A percentile compares a stretch with the other conserved stretches of the same genome.
phyloP scores from a whole-genome alignment of 1,284 basidiomycete genomes.

The Ganoderma leucocontextum region DNA sequence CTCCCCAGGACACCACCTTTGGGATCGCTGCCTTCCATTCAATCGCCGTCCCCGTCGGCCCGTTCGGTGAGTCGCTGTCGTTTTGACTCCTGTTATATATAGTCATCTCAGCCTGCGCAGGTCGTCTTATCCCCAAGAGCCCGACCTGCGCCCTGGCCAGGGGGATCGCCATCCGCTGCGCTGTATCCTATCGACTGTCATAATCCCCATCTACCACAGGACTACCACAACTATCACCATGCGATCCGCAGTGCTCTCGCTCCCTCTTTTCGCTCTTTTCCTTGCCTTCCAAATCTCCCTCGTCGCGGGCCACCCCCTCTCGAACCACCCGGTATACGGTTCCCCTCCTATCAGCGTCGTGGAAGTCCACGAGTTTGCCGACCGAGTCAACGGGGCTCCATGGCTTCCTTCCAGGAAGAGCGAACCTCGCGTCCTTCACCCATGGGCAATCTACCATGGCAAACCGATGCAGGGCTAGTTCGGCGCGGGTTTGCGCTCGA shows the following conservation, averaged over 20 bases:
- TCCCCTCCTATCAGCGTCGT: neutral
- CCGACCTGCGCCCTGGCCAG: neutral
- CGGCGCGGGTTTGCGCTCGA: neutral
- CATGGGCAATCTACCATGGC: conserved; percentile 28
- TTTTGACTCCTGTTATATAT: conserved; percentile 4
- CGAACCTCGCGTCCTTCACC: conserved; percentile 14
- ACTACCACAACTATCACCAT: neutral
- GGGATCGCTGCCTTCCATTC: conserved; percentile 2
- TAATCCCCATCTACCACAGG: neutral
- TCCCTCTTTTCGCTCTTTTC: neutral
- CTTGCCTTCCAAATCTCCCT: neutral
- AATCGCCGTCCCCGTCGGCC: neutral
- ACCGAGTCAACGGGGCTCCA: neutral
- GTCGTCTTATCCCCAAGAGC: neutral
- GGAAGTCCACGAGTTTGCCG: neutral
- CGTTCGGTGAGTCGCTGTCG: neutral
- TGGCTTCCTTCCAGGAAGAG: neutral
- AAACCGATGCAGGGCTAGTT: conserved; percentile 21
- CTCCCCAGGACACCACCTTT: neutral
- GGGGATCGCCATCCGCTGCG: neutral
- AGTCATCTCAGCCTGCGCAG: conserved; percentile 1
- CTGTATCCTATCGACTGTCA: neutral
- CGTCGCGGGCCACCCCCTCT: conserved; percentile 9
- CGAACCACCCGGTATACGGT: neutral
- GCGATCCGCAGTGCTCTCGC: neutral